Conservation (phyloP, 768 basidiomycete genomes). For the Lactarius hatsudake region DNA sequence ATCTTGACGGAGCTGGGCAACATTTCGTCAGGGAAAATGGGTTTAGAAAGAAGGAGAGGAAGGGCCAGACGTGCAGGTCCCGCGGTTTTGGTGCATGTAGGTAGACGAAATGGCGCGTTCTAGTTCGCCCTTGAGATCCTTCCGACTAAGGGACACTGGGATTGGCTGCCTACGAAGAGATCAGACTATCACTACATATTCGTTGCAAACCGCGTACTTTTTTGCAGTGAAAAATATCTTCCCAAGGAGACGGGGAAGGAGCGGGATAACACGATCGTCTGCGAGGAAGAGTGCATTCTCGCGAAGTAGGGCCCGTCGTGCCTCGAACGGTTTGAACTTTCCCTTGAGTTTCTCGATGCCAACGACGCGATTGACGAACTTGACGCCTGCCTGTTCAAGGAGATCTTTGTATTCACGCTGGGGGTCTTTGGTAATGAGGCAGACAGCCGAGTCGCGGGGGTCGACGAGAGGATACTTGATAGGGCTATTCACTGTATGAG, state of each 20-base stretch:
- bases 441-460: slow-evolving; percentile 76
- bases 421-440: slow-evolving; percentile 93
- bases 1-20: slow-evolving; percentile 75
- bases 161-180: slow-evolving; percentile 74
- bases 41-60: not conserved
- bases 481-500: slow-evolving; percentile 44
- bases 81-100: slow-evolving; percentile 93
- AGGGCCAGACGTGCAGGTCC: slow-evolving; percentile 83
- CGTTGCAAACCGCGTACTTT: slow-evolving; percentile 58
- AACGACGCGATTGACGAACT: slow-evolving; percentile 89
- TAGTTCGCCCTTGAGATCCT: slow-evolving; percentile 88
- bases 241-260: slow-evolving; percentile 84
- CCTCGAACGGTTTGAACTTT: slow-evolving; percentile 84
- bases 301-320: slow-evolving; percentile 75
- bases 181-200: slow-evolving; percentile 12
- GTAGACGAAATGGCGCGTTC: slow-evolving; percentile 92
- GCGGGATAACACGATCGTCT: slow-evolving; percentile 85
- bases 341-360: slow-evolving; percentile 91
- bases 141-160: slow-evolving; percentile 84
- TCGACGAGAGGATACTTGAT: slow-evolving; percentile 81
- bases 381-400: slow-evolving; percentile 70
- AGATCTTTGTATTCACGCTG: slow-evolving; percentile 96
- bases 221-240: slow-evolving; percentile 92
- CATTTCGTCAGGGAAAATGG: not conserved
- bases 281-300: slow-evolving; percentile 93